A percentile compares a stretch with the other conserved stretches of the same genome.
Evolutionary conservation across 164 flowering plant species (phyloP).

Genomic region (Kalanchoe fedtschenkoi): DNA sequence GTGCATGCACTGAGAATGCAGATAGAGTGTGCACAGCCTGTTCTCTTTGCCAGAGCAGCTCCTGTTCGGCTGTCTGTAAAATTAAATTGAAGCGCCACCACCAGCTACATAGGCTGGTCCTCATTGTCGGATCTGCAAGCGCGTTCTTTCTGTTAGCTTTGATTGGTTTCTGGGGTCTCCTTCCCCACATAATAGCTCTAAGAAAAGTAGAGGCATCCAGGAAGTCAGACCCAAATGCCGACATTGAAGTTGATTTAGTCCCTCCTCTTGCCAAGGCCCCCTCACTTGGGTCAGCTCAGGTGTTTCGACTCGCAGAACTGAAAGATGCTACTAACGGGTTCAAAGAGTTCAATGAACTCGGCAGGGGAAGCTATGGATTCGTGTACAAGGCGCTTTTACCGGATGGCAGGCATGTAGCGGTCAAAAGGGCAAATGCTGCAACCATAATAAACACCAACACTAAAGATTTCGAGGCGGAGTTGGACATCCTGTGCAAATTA

Average conservation of each 20-base stretch:
- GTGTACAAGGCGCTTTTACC: conserved; percentile 79
- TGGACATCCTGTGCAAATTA: conserved; percentile 66
- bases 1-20: conserved; percentile 46
- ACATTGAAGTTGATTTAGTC: conserved; percentile 15
- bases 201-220: conserved; percentile 25
- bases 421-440: conserved; percentile 85
- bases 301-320: conserved; percentile 72
- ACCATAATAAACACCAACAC: conserved; percentile 68
- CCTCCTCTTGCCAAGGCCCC: conserved; percentile 26
- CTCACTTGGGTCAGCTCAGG: conserved; percentile 49
- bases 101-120: conserved; percentile 19
- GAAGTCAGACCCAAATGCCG: conserved; percentile 32
- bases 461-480: conserved; percentile 66
- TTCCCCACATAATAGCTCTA: conserved; percentile 26
- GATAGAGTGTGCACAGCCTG: conserved; percentile 80
- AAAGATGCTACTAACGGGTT: conserved; percentile 91
- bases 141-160: conserved; percentile 33
- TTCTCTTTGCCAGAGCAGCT: conserved; percentile 84
- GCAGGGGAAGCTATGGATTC: conserved; percentile 89
- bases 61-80: conserved; percentile 59
- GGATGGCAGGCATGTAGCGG: conserved; percentile 79
- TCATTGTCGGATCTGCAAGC: conserved; percentile 40
- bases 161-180: conserved; percentile 34
- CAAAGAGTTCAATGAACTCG: conserved; percentile 90
- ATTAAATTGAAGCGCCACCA: conserved; percentile 26